Evolutionary conservation across 345 rosid genomes (phyloP).

Genomic region (Brassica rapa): DNA sequence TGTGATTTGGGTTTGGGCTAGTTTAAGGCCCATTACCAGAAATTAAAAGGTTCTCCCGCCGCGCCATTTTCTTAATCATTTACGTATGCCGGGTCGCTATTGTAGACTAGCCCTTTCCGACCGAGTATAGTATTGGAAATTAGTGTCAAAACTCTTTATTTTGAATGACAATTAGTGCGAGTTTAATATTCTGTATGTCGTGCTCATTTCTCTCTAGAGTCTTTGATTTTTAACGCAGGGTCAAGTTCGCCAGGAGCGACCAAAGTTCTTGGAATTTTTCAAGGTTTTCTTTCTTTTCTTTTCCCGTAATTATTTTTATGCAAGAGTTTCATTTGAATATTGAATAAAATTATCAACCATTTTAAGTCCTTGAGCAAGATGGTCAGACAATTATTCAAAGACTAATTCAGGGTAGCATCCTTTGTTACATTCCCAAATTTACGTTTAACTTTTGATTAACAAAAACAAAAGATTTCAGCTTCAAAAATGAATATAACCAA

Average conservation of each 20-base stretch:
- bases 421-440: not conserved
- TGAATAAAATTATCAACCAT: not conserved
- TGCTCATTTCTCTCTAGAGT: not conserved
- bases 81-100: not conserved
- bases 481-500: not conserved
- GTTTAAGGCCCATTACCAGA: not conserved
- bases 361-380: not conserved
- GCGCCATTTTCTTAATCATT: not conserved
- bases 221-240: not conserved
- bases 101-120: not conserved
- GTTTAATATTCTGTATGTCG: not conserved
- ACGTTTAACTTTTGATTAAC: constrained; percentile 1
- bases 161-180: not conserved
- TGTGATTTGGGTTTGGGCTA: not conserved
- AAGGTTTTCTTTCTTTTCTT: not conserved
- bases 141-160: not conserved
- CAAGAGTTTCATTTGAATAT: not conserved
- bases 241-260: not conserved
- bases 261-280: not conserved
- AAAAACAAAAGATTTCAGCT: not conserved
- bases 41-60: not conserved
- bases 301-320: not conserved
- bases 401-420: not conserved
- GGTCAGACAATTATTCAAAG: constrained; percentile 16
- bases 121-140: not conserved